A percentile compares a stretch with the other conserved stretches of the same genome.
Conservation (phyloP, 768 basidiomycete genomes). For the Rhizopogon vinicolor region DNA sequence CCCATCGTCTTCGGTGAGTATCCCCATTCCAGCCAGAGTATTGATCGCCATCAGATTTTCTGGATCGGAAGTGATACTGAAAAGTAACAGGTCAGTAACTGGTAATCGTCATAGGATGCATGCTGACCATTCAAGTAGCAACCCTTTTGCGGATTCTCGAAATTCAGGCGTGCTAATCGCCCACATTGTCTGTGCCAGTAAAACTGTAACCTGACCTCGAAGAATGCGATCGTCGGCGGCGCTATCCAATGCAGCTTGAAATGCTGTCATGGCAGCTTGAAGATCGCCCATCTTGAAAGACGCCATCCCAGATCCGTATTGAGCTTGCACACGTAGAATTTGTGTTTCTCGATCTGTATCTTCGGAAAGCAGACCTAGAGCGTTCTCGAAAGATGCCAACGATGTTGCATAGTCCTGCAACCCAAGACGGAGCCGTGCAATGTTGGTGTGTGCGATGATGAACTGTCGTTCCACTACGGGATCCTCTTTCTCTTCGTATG, state of each 20-base stretch:
- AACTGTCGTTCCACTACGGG: slow-evolving; percentile 72
- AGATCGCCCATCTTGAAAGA: slow-evolving; percentile 61
- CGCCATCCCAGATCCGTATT: slow-evolving; percentile 71
- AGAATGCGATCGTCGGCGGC: slow-evolving; percentile 44
- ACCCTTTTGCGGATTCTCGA: slow-evolving; percentile 70
- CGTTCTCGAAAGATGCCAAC: slow-evolving; percentile 66
- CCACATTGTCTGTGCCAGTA: slow-evolving; percentile 89
- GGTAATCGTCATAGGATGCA: background rate
- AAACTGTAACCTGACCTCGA: slow-evolving; percentile 65
- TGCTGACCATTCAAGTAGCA: slow-evolving; percentile 77
- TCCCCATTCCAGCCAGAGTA: slow-evolving; percentile 84
- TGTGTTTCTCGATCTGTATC: slow-evolving; percentile 34
- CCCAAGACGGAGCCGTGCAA: slow-evolving; percentile 74
- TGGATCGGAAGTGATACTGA: slow-evolving; percentile 71
- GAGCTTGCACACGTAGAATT: slow-evolving; percentile 54
- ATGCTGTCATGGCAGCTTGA: slow-evolving; percentile 54
- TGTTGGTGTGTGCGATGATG: slow-evolving; percentile 74
- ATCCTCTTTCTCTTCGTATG: slow-evolving; percentile 87
- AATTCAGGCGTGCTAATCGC: slow-evolving; percentile 71
- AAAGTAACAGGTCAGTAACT: slow-evolving; percentile 2
- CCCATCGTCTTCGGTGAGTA: slow-evolving; percentile 70
- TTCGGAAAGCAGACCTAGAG: slow-evolving; percentile 61
- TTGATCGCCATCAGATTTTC: slow-evolving; percentile 81
- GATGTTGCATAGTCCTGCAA: slow-evolving; percentile 54
- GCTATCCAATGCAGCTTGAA: slow-evolving; percentile 64